Percentiles rank a stretch among this genome's conserved stretches.
phyloP scores from a whole-genome alignment of 805 yeast genomes.

The Candida silvatica region DNA sequence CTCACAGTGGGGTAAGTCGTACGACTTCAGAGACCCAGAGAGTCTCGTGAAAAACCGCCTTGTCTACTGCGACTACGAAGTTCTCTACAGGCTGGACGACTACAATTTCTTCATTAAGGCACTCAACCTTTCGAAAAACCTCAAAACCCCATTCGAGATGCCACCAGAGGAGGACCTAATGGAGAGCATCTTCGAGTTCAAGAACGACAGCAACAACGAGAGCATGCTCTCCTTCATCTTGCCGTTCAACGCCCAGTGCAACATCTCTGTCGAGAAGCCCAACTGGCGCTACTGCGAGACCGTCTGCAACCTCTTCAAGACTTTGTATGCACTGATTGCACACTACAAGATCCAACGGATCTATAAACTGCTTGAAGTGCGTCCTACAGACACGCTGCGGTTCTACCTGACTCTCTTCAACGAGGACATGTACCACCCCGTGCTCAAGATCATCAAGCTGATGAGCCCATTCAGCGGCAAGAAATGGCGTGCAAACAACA shows the following conservation, averaged over 20 bases:
- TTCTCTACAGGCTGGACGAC: conserved; percentile 17
- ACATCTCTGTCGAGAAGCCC: conserved; percentile 12
- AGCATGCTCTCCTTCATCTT: conserved; percentile 16
- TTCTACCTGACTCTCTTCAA: conserved; percentile 54
- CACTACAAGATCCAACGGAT: conserved; percentile 69
- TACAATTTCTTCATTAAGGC: conserved; percentile 19
- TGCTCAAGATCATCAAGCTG: conserved; percentile 65
- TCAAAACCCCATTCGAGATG: conserved; percentile 5
- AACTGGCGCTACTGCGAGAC: conserved; percentile 37
- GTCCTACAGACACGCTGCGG: conserved; percentile 55
- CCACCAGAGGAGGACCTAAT: conserved; percentile 8
- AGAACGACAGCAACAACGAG: conserved; percentile 6
- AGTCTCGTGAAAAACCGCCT: conserved; percentile 19
- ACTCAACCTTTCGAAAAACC: conserved; percentile 9
- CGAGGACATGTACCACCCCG: conserved; percentile 53
- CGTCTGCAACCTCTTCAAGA: conserved; percentile 41
- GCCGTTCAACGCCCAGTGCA: conserved; percentile 22
- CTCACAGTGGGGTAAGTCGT: conserved; percentile 16
- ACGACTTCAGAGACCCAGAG: conserved; percentile 20
- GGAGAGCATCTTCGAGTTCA: conserved; percentile 12
- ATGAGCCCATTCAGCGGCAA: conserved; percentile 87
- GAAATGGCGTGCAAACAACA: conserved; percentile 87
- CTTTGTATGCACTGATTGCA: conserved; percentile 45
- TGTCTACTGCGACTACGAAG: conserved; percentile 24
- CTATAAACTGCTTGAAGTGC: conserved; percentile 49